A percentile compares a stretch with the other conserved stretches of the same genome.
phyloP scores from a whole-genome alignment of 1,284 basidiomycete genomes.

The Sphagnurus paluster region DNA sequence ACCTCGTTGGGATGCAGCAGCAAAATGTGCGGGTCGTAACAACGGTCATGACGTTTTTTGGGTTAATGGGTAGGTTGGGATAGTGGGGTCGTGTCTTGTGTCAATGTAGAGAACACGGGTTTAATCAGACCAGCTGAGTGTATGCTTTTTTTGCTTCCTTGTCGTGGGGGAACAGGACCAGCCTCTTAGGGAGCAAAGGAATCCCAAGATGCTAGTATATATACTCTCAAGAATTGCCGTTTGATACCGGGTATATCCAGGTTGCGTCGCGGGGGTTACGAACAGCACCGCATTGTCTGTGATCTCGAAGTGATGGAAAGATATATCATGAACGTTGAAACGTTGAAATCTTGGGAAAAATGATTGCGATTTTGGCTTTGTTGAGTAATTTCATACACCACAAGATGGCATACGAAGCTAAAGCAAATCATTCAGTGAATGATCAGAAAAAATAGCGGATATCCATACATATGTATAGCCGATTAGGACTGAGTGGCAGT shows the following conservation, averaged over 20 bases:
- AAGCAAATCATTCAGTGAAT: too few relatives aligned
- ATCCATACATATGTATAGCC: too few relatives aligned
- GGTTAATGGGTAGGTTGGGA: conserved; percentile 7
- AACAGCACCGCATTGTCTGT: conserved; percentile 10
- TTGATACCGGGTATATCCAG: conserved; percentile 17
- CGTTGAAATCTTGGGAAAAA: too few relatives aligned
- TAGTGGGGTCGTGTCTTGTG: conserved; percentile 18
- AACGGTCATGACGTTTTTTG: conserved; percentile 22
- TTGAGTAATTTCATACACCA: too few relatives aligned
- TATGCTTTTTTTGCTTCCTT: conserved; percentile 13
- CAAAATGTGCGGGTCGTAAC: conserved; percentile 42
- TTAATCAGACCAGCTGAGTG: conserved; percentile 22
- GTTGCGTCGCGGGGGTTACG: conserved; percentile 10
- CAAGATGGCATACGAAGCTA: too few relatives aligned
- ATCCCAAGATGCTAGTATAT: conserved; percentile 23
- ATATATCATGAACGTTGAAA: too few relatives aligned
- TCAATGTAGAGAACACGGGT: conserved; percentile 12
- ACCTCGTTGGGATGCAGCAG: conserved; percentile 47
- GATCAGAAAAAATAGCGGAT: too few relatives aligned
- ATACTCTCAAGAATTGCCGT: conserved; percentile 20
- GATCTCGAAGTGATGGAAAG: conserved; percentile 11
- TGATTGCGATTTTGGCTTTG: too few relatives aligned
- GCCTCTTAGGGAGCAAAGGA: conserved; percentile 30
- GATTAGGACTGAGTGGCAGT: too few relatives aligned
- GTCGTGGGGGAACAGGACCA: conserved; percentile 34